phyloP scores from a whole-genome alignment of 345 rosid species.

The Cardamine chenopodiifolia region DNA sequence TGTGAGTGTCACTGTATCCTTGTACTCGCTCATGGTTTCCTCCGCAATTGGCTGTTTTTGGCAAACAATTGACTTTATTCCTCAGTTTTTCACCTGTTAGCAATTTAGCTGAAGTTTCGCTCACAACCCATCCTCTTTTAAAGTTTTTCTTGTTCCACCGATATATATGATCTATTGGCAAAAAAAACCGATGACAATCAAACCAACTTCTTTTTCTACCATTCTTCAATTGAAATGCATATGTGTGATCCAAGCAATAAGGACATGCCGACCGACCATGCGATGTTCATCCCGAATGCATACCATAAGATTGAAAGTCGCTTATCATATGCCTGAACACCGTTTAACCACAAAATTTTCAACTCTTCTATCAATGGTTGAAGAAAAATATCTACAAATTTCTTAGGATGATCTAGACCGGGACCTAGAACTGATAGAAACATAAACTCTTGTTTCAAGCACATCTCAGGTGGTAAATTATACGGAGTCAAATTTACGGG shows the following conservation, averaged over 20 bases:
- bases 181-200: constrained; percentile 14
- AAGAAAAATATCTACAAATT: neutral
- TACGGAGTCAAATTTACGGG: neutral
- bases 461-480: neutral
- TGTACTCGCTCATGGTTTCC: no score
- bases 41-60: neutral
- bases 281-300: constrained; percentile 13
- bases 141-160: neutral
- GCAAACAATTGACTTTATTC: neutral
- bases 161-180: constrained; percentile 4
- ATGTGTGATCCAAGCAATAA: neutral
- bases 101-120: neutral
- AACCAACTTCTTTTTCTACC: constrained; percentile 21
- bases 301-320: neutral
- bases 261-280: constrained; percentile 20
- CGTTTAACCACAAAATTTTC: neutral
- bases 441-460: constrained; percentile 4
- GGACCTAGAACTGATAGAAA: neutral
- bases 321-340: neutral
- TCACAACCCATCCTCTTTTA: neutral
- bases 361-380: neutral
- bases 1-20: no score
- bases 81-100: neutral
- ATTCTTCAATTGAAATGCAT: constrained; percentile 13
- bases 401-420: constrained; percentile 15